Evolutionary conservation across 2,329 filamentous ascomycete species (phyloP).

Genomic region (Neospermospora avenae): DNA sequence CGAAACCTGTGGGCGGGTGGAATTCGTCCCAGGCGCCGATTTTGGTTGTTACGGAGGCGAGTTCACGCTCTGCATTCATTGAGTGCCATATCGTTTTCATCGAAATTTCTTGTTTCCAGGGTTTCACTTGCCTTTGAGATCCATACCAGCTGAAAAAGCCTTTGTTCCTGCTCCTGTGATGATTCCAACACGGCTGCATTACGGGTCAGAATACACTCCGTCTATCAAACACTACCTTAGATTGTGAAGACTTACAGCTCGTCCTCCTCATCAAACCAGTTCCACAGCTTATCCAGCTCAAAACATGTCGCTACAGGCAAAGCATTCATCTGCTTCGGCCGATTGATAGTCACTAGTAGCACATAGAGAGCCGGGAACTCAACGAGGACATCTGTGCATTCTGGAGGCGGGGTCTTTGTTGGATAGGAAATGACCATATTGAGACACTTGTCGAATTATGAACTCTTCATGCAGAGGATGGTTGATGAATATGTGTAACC

Average conservation of each 20-base stretch:
- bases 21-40: not conserved
- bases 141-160: conserved; percentile 54
- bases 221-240: not conserved
- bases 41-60: not conserved
- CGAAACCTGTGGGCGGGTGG: conserved; percentile 49
- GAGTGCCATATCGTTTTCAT: not conserved
- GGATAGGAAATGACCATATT: not conserved
- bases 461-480: too few species aligned
- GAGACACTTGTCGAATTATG: not conserved
- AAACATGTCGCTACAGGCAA: conserved; percentile 43
- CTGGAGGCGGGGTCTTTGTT: conserved; percentile 19
- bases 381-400: conserved; percentile 33
- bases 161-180: conserved; percentile 51
- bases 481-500: too few species aligned
- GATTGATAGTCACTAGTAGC: conserved; percentile 51
- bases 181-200: conserved; percentile 40
- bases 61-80: not conserved
- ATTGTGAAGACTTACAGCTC: conserved; percentile 31
- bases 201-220: not conserved
- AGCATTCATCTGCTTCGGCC: conserved; percentile 47
- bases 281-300: conserved; percentile 47
- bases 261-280: conserved; percentile 52
- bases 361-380: conserved; percentile 45
- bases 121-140: conserved; percentile 41
- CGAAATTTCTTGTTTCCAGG: too few species aligned